Evolutionary conservation across 2,329 filamentous ascomycete genomes (phyloP).

Genomic region (Penicillium sclerotiorum): DNA sequence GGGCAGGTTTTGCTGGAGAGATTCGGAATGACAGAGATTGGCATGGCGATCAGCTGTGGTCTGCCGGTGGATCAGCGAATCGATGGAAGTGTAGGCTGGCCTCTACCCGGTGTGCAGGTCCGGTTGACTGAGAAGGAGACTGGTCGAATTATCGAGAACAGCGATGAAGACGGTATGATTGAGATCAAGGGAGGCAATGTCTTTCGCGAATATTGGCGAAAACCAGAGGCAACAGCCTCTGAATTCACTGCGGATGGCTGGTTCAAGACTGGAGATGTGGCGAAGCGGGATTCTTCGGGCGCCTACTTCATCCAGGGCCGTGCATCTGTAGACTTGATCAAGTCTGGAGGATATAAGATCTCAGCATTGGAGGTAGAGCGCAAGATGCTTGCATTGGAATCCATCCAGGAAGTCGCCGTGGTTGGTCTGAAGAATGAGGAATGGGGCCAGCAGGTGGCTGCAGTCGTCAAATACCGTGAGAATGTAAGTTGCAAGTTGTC

Average conservation of each 20-base stretch:
- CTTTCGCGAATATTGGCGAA: slow-evolving; percentile 47
- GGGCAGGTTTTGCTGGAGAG: slow-evolving; percentile 50
- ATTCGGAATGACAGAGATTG: slow-evolving; percentile 57
- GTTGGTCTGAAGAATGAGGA: slow-evolving; percentile 58
- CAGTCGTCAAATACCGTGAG: slow-evolving; percentile 48
- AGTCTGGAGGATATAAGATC: slow-evolving; percentile 60
- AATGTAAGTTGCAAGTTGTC: slow-evolving; percentile 29
- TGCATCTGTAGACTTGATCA: slow-evolving; percentile 58
- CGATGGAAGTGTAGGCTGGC: slow-evolving; percentile 54
- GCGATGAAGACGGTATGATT: slow-evolving; percentile 46
- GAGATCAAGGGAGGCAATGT: slow-evolving; percentile 47
- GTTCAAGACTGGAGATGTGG: slow-evolving; percentile 54
- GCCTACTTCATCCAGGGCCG: slow-evolving; percentile 59
- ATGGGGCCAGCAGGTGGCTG: slow-evolving; percentile 59
- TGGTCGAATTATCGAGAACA: slow-evolving; percentile 30
- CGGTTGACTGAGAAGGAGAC: slow-evolving; percentile 48
- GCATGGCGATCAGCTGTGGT: slow-evolving; percentile 51
- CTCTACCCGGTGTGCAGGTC: slow-evolving; percentile 51
- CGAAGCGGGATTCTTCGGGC: slow-evolving; percentile 36
- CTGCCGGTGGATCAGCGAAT: slow-evolving; percentile 43
- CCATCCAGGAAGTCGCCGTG: slow-evolving; percentile 56
- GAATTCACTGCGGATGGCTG: slow-evolving; percentile 53
- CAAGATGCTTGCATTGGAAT: slow-evolving; percentile 53
- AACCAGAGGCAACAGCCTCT: slow-evolving; percentile 48
- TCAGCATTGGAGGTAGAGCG: slow-evolving; percentile 59